A percentile compares a stretch with the other conserved stretches of the same genome.
phyloP scores from a whole-genome alignment of 2,329 filamentous ascomycete species.

The Thielaviopsis ethacetica region DNA sequence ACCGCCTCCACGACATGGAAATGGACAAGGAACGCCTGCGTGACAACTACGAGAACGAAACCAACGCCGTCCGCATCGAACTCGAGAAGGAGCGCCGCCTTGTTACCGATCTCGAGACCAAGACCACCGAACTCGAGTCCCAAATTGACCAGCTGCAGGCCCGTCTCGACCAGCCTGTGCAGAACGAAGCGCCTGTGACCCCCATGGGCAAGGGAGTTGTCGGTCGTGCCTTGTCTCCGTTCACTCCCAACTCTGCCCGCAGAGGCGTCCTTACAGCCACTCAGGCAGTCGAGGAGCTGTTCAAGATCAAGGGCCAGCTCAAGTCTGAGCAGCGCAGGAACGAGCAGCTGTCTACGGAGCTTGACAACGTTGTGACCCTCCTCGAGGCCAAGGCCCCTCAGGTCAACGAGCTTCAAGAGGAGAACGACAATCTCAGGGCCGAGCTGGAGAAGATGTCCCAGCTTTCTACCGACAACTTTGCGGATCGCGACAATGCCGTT shows the following conservation, averaged over 20 bases:
- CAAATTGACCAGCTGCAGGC: conserved; percentile 28
- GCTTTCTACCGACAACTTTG: conserved; percentile 65
- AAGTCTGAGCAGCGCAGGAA: conserved; percentile 58
- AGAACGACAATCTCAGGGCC: conserved; percentile 62
- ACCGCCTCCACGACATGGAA: conserved; percentile 54
- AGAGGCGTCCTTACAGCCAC: conserved; percentile 41
- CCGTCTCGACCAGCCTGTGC: conserved; percentile 17
- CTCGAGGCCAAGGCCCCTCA: conserved; percentile 78
- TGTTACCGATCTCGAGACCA: conserved; percentile 30
- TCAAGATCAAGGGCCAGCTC: conserved; percentile 54
- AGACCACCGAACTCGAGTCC: conserved; percentile 32
- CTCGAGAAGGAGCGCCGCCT: conserved; percentile 37
- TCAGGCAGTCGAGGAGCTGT: conserved; percentile 47
- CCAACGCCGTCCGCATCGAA: conserved; percentile 38
- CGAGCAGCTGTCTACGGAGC: conserved; percentile 54
- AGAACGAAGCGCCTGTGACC: conserved; percentile 40
- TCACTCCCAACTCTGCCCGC: conserved; percentile 43
- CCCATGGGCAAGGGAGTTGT: conserved; percentile 40
- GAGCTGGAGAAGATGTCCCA: conserved; percentile 76
- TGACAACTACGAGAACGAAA: conserved; percentile 47
- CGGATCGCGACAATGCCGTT: conserved; percentile 62
- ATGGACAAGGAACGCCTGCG: conserved; percentile 41
- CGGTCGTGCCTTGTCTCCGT: conserved; percentile 40
- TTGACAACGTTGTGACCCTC: conserved; percentile 75
- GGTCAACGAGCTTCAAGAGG: conserved; percentile 66